Base-by-base conservation (phyloP, 1,139 yeast species). In the Hyphopichia khmerensis region DNA sequence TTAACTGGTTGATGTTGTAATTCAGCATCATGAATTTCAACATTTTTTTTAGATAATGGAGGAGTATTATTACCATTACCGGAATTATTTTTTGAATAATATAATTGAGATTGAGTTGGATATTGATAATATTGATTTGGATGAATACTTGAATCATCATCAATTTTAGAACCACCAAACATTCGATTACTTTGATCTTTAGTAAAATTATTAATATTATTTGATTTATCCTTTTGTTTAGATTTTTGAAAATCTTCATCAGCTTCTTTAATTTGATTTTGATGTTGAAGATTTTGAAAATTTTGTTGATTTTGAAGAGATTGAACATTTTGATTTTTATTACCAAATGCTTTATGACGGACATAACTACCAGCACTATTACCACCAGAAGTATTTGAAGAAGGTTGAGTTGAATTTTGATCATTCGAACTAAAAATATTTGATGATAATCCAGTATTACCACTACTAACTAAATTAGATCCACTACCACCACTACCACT, bases 81-180 rank as follows among this genome's bases (percentile, higher is more conserved):
- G n/a, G n/a, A n/a, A n/a, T n/a, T 18, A 13, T 33, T 19, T 9
- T 36, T 32, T 39, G 38, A 37, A 31, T 50, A 44, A 38, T 59
- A 55, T 37, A 61, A 48, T 47, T 56, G 59, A n/a, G 65, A 58
- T 16, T 47, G 38, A 7, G 48, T 48, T 1, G 66, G 66, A 38
- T 62, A 62, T 40, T 52, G 57, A 42, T 56, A 60, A 40, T 60
- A 60, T 33, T 50, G 51, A 13, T 27, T 39, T 11, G 51, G 53
- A 27, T 39, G 40, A 43, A 18, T 46, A 39, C 6, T 36, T 14
- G 13, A 33, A 26, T 18, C 7, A 3, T 26, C 32, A 4, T 29
- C 17, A 14, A 14, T 14, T 15, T 14, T 14, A 5, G 33, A n/a
- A 16, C 7, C 3, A 21, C 58, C 60, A 41, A 55, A 53, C 7